These are phyloP conservation scores for Myochromella boudieri DNA, from an alignment of 768 basidiomycete species.

Conservation along the genomic window DNA sequence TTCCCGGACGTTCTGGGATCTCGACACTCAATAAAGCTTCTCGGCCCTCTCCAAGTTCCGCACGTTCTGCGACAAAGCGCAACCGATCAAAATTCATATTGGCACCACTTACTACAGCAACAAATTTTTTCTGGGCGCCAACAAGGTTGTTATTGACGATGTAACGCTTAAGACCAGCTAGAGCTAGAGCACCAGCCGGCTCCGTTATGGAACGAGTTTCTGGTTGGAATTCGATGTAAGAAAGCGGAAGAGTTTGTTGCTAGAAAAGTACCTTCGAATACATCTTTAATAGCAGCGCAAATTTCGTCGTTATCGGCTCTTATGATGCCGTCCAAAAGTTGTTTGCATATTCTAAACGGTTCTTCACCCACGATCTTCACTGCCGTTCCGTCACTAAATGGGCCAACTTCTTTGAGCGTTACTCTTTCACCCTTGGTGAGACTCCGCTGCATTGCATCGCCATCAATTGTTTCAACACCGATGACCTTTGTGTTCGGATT, in stretches of 20 bases:
- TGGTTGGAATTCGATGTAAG: constrained; percentile 26
- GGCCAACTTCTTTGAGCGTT: constrained; percentile 85
- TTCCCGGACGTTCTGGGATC: constrained; percentile 91
- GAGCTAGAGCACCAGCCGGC: constrained; percentile 89
- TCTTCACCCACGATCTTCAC: constrained; percentile 95
- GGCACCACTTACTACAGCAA: constrained; percentile 91
- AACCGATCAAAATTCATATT: constrained; percentile 99
- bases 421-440: constrained; percentile 80
- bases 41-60: constrained; percentile 92
- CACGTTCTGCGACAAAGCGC: constrained; percentile 97
- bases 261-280: constrained; percentile 82
- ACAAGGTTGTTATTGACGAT: constrained; percentile 80
- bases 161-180: constrained; percentile 90
- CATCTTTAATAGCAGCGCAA: constrained; percentile 98
- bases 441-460: constrained; percentile 89
- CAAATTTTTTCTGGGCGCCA: constrained; percentile 84
- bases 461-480: constrained; percentile 95
- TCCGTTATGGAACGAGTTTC: constrained; percentile 97
- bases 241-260: background rate
- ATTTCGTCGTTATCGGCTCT: constrained; percentile 94
- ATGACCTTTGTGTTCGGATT: constrained; percentile 77
- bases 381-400: constrained; percentile 97
- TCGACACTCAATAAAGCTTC: constrained; percentile 94
- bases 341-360: constrained; percentile 88
- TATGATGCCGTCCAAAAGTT: constrained; percentile 79